Conservation (phyloP, 495 filamentous ascomycete genomes). For the Entonaema liquescens region DNA sequence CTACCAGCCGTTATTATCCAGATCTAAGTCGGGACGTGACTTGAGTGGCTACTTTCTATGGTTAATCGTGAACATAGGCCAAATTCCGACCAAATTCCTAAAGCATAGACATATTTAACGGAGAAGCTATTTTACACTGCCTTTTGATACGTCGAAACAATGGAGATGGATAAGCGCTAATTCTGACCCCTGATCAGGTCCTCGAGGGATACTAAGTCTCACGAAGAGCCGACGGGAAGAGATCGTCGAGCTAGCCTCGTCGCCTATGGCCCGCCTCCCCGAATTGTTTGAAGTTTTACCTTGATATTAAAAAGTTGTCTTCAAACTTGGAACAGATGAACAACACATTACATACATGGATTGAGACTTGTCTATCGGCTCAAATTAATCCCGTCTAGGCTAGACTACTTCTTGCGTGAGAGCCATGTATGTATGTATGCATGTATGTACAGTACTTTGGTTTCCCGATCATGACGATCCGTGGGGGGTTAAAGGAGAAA, state of each 20-base stretch:
- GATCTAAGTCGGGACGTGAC: too few species aligned
- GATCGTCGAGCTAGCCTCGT: slow-evolving; percentile 25
- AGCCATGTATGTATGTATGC: not conserved
- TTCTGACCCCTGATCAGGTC: too few species aligned
- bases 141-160: too few species aligned
- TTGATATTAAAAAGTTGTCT: slow-evolving; percentile 21
- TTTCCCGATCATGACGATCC: slow-evolving; percentile 8
- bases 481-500: not conserved
- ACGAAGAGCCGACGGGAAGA: slow-evolving; percentile 20
- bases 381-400: slow-evolving; percentile 20
- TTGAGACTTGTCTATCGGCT: slow-evolving; percentile 26
- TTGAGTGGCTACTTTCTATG: too few species aligned
- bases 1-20: too few species aligned
- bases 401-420: not conserved
- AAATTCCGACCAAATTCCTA: too few species aligned
- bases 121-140: too few species aligned
- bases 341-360: slow-evolving; percentile 7
- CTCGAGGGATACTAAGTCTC: too few species aligned
- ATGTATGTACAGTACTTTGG: slow-evolving; percentile 6
- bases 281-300: slow-evolving; percentile 5
- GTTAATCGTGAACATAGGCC: too few species aligned
- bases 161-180: too few species aligned
- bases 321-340: slow-evolving; percentile 2
- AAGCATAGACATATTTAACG: too few species aligned
- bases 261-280: slow-evolving; percentile 12